Base-by-base conservation (phyloP, 2,329 filamentous ascomycete genomes). In the Hypoxylon sp. region DNA sequence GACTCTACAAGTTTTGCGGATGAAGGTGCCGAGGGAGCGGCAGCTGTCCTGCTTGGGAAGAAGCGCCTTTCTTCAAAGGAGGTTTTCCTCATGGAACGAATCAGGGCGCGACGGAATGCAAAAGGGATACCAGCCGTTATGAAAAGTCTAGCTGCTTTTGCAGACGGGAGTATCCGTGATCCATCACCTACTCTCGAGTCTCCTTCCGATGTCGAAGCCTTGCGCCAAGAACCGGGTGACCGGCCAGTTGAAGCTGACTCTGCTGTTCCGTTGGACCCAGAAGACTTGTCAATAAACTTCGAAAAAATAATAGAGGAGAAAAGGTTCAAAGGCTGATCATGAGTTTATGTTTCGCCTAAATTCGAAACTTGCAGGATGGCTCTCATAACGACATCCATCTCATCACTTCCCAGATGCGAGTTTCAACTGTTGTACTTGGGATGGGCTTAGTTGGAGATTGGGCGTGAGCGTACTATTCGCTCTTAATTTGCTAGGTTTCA, bases 41-140 rank as follows among this genome's bases (percentile, higher is more conserved):
- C 72, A 17, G 36, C 66, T 23, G 55, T 55, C 21, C 32, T 77
- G 11, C 49, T 77, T 25, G 72, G 72, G 25, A 72, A 63, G 56
- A 71, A 70, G 46, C 71, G 72, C 3, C 45, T 32, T 14, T 63
- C 70, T 10, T n/a, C 65, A 3, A 41, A 25, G 11, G 69, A 73
- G 14, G 30, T 58, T 19, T 73, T 65, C 52, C 7, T 72, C 6
- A 25, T 75, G 69, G 75, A 76, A 53, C 74, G 75, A 17, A 69
- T 74, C 17, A 67, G 73, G 49, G 68, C 65, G 7, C 63, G 73
- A 25, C 25, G 21, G 32, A 68, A 70, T 41, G 59, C 55, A 7
- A 52, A 63, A 30, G 53, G 61, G 21, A 71, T 60, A 21, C 75
- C 75, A 5, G 66, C 69, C n/a, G 56, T 77, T 30, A 77, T 77